Conservation (phyloP, 75 land plant species). For the Adiantum capillusveneris region DNA sequence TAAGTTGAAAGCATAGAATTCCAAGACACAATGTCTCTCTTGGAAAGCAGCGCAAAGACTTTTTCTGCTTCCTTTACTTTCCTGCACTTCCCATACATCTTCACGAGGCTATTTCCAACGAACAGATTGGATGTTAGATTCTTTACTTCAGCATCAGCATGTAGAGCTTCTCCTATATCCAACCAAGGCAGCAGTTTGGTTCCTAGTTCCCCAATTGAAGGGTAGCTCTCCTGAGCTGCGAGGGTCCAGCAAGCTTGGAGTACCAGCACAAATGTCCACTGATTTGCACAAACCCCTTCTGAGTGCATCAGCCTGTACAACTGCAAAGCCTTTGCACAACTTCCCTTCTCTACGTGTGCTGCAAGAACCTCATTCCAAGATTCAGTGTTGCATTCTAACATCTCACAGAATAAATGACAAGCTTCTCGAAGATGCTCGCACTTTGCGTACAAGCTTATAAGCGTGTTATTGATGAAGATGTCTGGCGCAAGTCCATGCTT, state of each 20-base stretch:
- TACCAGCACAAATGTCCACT: not conserved
- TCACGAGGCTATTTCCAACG: slow-evolving; percentile 9
- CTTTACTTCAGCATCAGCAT: slow-evolving; percentile 3
- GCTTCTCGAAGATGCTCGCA: not conserved
- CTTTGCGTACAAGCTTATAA: not conserved
- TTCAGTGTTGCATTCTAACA: not conserved
- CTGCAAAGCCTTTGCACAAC: not conserved
- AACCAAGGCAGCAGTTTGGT: not conserved
- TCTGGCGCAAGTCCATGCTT: not conserved
- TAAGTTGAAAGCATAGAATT: slow-evolving; percentile 23
- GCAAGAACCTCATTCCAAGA: slow-evolving; percentile 2
- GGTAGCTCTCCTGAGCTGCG: not conserved
- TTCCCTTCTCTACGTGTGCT: not conserved
- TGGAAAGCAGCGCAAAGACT: not conserved
- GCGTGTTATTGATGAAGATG: not conserved
- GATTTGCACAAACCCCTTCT: not conserved
- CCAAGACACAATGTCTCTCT: slow-evolving; percentile 24
- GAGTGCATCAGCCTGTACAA: not conserved
- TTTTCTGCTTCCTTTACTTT: slow-evolving; percentile 2
- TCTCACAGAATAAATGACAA: not conserved
- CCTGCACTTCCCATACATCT: slow-evolving; percentile 18
- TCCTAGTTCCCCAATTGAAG: not conserved
- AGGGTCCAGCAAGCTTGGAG: not conserved
- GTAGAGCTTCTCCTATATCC: not conserved
- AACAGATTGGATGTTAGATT: slow-evolving; percentile 1